These are phyloP conservation scores for Calophaca sinica DNA, from an alignment of 306 rosid genomes.

Conservation along the genomic window DNA sequence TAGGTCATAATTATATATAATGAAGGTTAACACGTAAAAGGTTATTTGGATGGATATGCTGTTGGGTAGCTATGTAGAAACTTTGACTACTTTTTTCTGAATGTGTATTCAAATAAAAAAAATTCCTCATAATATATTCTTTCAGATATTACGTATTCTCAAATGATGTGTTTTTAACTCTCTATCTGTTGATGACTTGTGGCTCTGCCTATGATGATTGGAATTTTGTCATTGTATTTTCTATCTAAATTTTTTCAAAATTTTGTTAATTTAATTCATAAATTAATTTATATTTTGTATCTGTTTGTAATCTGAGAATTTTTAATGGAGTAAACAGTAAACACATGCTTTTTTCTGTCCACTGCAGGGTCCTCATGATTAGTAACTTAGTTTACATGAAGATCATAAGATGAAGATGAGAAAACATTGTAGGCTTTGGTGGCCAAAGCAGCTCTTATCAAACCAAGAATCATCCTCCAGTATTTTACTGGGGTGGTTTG, in stretches of 20 bases:
- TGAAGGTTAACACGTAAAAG: not conserved
- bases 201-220: not conserved
- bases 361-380: conserved; percentile 48
- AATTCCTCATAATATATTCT: not conserved
- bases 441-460: conserved; percentile 78
- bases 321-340: conserved; percentile 13
- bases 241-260: conserved; percentile 19
- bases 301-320: not conserved
- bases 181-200: conserved; percentile 1
- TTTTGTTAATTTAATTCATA: conserved; percentile 13
- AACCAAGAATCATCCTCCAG: conserved; percentile 55
- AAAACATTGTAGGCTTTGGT: conserved; percentile 86
- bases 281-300: conserved; percentile 14
- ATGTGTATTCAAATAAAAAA: conserved; percentile 6
- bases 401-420: conserved; percentile 56
- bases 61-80: not conserved
- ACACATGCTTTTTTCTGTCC: conserved; percentile 12
- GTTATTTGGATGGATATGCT: conserved; percentile 1
- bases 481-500: conserved; percentile 85
- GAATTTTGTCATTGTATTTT: conserved; percentile 20
- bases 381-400: conserved; percentile 34
- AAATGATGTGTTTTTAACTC: not conserved
- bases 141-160: no score
- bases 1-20: not conserved
- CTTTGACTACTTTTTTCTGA: conserved; percentile 2